Evolutionary conservation across 208 protist species (phyloP).

Genomic region (Crithidia brevicula): DNA sequence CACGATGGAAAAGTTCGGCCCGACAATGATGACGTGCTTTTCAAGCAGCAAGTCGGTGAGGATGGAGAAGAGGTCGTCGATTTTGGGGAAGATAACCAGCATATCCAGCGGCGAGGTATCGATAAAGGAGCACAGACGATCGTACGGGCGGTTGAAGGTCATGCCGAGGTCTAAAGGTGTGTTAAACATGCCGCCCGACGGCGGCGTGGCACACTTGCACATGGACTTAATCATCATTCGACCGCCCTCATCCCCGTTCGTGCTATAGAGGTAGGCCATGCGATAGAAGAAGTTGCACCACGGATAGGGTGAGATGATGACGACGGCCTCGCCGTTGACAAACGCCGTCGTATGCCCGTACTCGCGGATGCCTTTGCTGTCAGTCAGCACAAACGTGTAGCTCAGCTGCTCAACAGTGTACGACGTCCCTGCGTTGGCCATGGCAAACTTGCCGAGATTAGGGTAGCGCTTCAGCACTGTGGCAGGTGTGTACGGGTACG

Average conservation of each 20-base stretch:
- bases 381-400: constrained; percentile 84
- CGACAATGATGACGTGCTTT: constrained; percentile 83
- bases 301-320: constrained; percentile 67
- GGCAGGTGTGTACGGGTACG: constrained; percentile 47
- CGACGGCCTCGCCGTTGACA: constrained; percentile 73
- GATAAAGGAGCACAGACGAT: constrained; percentile 82
- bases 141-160: constrained; percentile 68
- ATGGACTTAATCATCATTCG: constrained; percentile 53
- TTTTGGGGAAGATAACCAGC: constrained; percentile 68
- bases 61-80: constrained; percentile 67
- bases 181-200: constrained; percentile 64
- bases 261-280: constrained; percentile 56
- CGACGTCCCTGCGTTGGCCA: constrained; percentile 54
- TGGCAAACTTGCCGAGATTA: constrained; percentile 64
- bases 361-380: constrained; percentile 67
- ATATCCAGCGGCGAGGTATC: constrained; percentile 73
- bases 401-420: constrained; percentile 58
- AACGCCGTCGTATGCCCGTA: constrained; percentile 75
- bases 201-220: constrained; percentile 55
- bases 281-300: constrained; percentile 88
- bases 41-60: constrained; percentile 72
- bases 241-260: constrained; percentile 49
- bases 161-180: constrained; percentile 46
- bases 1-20: constrained; percentile 79
- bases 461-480: constrained; percentile 49